Base-by-base conservation (phyloP, 192 early-diverging fungal species). In the Podila epigama region DNA sequence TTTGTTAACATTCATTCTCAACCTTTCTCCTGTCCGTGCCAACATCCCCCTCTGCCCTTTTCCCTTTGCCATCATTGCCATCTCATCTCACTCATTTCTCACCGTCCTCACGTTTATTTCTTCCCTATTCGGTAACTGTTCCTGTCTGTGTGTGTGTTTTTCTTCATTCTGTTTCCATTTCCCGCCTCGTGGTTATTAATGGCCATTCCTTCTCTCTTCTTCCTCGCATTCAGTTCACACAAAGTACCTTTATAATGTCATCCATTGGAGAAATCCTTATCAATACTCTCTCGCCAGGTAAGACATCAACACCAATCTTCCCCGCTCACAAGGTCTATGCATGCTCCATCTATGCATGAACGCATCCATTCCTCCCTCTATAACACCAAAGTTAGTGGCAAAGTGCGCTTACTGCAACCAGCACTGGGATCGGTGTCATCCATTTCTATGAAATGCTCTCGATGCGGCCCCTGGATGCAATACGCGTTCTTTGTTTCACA, bases 241-340 rank as follows among this genome's bases (percentile, higher is more conserved):
- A 15, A 59, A 7, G n/a, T n/a, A 36, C 28, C 36, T 36, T 35
- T 56, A 51, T 51, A 27, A 77, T 77, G 73, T 60, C 73, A 10
- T 77, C 73, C 79, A 87, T 93, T 79, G 84, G 88, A 66, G 90
- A 90, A 60, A 87, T 94, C 75, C 90, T 95, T 61, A 75, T 83
- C 51, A 88, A 90, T 79, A 93, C 94, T 56, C 89, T 95, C 53
- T 91, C 90, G 70, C 86, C 89, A 60, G 86, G 90, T 89, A 87
- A 75, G 71, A 35, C 41, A 16, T 29, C 33, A 25, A 0, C 5
- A n/a, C 34, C 33, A 37, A 18, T 33, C 10, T 5, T 32, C 34
- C 7, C 13, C 33, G 11, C 37, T 20, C 33, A 12, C 31, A 5
- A 15, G 8, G n/a, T 32, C 37, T 12, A 28, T 60, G 11, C 54